Base-by-base conservation (phyloP, 208 protist species). In the Trypanosoma cruzi region DNA sequence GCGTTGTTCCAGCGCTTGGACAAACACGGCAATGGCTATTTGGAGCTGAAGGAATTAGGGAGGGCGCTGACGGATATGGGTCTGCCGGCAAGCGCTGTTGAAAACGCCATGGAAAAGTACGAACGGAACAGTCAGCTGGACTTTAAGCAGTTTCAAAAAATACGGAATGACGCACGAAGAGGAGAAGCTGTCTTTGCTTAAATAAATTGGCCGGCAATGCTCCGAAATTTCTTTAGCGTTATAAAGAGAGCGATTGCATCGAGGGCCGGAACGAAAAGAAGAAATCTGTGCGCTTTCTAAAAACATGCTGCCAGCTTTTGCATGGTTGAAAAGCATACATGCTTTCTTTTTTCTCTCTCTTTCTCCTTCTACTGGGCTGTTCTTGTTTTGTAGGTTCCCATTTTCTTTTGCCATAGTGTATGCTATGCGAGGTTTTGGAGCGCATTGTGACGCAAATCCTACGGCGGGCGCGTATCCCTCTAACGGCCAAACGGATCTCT, bases 1-100 rank as follows among this genome's bases (percentile, higher is more conserved):
- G 79, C 80, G 52, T 77, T 91, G 70, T 96, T 94, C 71, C 82
- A 89, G 32, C 63, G 67, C 28, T 96, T 76, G 83, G 91, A 94
- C 73, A 71, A 63, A 55, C 84, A 94, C 72, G 69, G 74, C 59
- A 93, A 78, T 68, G 90, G 90, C 18, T 90, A 83, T 52, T 79
- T 96, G 53, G 88, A 94, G 59, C 49, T 86, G 31, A 70, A 77
- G 0, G 85, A 93, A 77, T 75, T 96, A 28, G 75, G 83, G 54
- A 68, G 86, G 53, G 79, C 79, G 32, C 71, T 96, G 53, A 22
- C 32, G 10, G 85, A 88, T 55, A 71, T 96, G 0, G 88, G 87
- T 20, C 53, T 94, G 20, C 53, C 65, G 1, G 73, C 85, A 42
- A 85, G 64, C 20, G 52, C 78, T 24, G 84, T 84, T 2, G 62